Evolutionary conservation across 106 monocot genomes (phyloP).

Genomic region (Posidonia australis): DNA sequence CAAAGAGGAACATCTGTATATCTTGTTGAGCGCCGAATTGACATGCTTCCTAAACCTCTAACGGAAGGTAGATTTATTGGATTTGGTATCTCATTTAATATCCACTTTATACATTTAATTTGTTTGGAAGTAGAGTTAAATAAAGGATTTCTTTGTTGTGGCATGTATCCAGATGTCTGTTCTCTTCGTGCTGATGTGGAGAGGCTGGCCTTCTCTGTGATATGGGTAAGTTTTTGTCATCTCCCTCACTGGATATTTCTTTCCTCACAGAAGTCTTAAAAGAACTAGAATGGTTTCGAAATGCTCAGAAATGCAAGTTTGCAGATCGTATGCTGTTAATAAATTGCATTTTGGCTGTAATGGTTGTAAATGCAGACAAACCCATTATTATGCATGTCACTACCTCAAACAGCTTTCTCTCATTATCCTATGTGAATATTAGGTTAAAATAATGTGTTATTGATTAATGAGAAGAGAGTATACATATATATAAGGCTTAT

Average conservation of each 20-base stretch:
- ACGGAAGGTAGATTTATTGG: constrained; percentile 70
- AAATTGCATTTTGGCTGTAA: too few relatives aligned
- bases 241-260: too few relatives aligned
- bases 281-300: neutral
- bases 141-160: neutral
- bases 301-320: neutral
- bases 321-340: too few relatives aligned
- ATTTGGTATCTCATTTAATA: neutral
- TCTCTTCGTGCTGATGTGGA: constrained; percentile 97
- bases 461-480: too few relatives aligned
- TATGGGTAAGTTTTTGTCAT: constrained; percentile 54
- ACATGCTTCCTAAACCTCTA: constrained; percentile 98
- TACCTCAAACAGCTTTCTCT: too few relatives aligned
- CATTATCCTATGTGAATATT: too few relatives aligned
- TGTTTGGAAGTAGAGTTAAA: neutral
- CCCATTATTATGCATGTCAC: too few relatives aligned
- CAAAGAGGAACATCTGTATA: constrained; percentile 96
- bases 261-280: neutral
- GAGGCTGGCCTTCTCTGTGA: constrained; percentile 89
- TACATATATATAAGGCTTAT: too few relatives aligned
- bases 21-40: constrained; percentile 95
- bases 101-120: neutral
- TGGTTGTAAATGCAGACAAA: too few relatives aligned
- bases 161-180: constrained; percentile 63
- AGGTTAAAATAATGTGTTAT: too few relatives aligned